Base-by-base conservation (phyloP, 2,329 filamentous ascomycete genomes). In the Metarhizium sp. region DNA sequence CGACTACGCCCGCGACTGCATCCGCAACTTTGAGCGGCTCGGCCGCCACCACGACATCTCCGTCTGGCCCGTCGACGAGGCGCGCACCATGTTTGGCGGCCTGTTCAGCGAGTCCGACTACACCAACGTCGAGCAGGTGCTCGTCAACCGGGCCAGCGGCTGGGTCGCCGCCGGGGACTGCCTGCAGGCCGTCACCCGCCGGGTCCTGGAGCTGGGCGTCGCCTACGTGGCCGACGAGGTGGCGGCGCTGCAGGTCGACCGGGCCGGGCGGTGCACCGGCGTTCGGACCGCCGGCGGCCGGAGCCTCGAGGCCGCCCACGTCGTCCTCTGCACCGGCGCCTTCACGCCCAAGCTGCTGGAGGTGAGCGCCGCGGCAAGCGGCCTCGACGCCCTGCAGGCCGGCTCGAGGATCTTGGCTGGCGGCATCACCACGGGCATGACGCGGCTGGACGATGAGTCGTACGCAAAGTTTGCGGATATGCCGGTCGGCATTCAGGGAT, bases 141-240 rank as follows among this genome's bases (percentile, higher is more conserved):
- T 84, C 14, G 69, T 85, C 48, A 86, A 86, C 70, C 78, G 74
- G 61, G 78, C 76, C 32, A 83, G 81, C 64, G 83, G 83, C 1
- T 86, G 81, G 80, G 82, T 76, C 6, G 80, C 80, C n/a, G 83
- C 84, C 2, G 80, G 79, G 2, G 80, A 84, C 59, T 75, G 76
- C 34, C 64, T 86, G 57, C 66, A 72, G 52, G 78, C 77, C 1
- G 73, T 85, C 8, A 85, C 80, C 1, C 73, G 75, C 38, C 71
- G 72, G 55, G 73, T 73, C 16, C 61, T 85, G 5, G 72, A 76
- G 50, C 65, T 81, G 6, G 83, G 84, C 1, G 82, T 85, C 58
- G 76, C 77, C 63, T 86, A 85, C 55, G 73, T 82, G 10, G 72
- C 71, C 0, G 79, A 75, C 16, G 78, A 84, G 54, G 75, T 80